A percentile compares a stretch with the other conserved stretches of the same genome.
These are phyloP conservation scores for Gloeopeniophorella convolvens DNA, from an alignment of 768 basidiomycete genomes.

Conservation along the genomic window DNA sequence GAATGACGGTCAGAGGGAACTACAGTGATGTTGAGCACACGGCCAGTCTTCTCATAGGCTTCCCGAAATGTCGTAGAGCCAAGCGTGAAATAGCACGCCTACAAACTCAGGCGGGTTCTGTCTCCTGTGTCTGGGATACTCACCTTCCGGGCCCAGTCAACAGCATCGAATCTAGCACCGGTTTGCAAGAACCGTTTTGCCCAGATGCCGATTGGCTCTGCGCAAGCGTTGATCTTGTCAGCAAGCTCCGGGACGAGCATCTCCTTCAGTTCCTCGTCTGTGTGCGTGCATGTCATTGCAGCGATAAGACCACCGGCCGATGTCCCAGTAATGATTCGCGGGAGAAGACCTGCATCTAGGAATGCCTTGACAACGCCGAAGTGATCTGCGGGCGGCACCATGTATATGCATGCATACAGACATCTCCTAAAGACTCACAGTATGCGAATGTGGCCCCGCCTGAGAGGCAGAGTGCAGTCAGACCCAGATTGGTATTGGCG, in stretches of 20 bases:
- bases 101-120: neutral
- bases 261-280: constrained; percentile 75
- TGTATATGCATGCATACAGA: neutral
- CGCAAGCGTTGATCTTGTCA: constrained; percentile 73
- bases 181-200: constrained; percentile 69
- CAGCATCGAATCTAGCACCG: constrained; percentile 92
- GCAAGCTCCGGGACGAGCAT: constrained; percentile 82
- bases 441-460: constrained; percentile 95
- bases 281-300: constrained; percentile 76
- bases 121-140: constrained; percentile 4
- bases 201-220: constrained; percentile 70
- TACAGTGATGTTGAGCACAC: constrained; percentile 90
- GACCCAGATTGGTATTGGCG: constrained; percentile 83
- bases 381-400: constrained; percentile 47
- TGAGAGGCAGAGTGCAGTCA: constrained; percentile 89
- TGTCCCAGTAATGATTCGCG: constrained; percentile 91
- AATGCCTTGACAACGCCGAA: constrained; percentile 91
- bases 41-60: constrained; percentile 87
- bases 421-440: constrained; percentile 44
- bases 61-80: constrained; percentile 95
- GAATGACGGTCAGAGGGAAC: constrained; percentile 88
- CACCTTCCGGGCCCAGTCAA: constrained; percentile 88
- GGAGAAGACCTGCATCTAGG: constrained; percentile 77
- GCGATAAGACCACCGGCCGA: constrained; percentile 84
- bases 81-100: constrained; percentile 86